These are phyloP conservation scores for Syzygium oleosum DNA, from an alignment of 345 rosid species.

Conservation along the genomic window DNA sequence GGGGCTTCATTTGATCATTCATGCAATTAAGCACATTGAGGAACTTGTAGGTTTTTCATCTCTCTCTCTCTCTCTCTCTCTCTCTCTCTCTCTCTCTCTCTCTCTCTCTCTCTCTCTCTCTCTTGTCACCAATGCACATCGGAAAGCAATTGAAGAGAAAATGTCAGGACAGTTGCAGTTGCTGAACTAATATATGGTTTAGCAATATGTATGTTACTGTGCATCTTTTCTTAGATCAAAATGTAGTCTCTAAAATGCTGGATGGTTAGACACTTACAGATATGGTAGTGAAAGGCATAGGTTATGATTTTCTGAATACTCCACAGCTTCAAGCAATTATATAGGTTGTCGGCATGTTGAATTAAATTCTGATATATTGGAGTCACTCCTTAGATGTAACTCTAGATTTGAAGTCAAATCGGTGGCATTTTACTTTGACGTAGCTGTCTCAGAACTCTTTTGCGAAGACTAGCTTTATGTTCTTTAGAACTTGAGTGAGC, in stretches of 20 bases:
- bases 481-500: background rate
- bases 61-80: background rate
- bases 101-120: background rate
- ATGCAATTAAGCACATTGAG: conserved; percentile 32
- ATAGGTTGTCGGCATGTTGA: background rate
- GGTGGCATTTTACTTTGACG: background rate
- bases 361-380: background rate
- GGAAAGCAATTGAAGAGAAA: background rate
- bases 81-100: background rate
- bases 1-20: conserved; percentile 55
- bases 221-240: background rate
- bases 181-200: background rate
- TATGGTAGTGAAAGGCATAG: background rate
- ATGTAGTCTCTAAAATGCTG: background rate
- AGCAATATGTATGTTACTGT: background rate
- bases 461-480: background rate
- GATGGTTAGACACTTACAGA: background rate
- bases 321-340: background rate
- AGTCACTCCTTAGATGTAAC: background rate
- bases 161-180: background rate
- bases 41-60: conserved; percentile 30
- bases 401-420: background rate
- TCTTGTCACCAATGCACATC: background rate
- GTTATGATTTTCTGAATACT: background rate
- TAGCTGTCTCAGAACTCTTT: background rate